Evolutionary conservation across 2,329 filamentous ascomycete genomes (phyloP).

Genomic region (Dactylellina sp.): DNA sequence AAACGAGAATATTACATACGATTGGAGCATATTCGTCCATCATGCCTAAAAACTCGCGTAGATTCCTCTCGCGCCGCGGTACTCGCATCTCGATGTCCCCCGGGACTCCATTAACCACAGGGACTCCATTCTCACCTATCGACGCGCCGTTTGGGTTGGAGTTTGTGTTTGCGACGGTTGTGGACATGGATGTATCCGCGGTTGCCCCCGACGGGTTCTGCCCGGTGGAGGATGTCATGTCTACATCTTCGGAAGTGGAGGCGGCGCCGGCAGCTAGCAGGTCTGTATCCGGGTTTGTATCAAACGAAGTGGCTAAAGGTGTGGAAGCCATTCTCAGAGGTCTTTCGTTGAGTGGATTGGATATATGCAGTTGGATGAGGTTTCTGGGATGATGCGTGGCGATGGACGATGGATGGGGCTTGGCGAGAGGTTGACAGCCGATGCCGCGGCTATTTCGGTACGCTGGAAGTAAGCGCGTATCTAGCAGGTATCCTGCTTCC

Average conservation of each 20-base stretch:
- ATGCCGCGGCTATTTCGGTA: too few species aligned
- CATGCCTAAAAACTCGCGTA: constrained; percentile 92
- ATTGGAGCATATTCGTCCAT: constrained; percentile 99
- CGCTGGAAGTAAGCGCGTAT: too few species aligned
- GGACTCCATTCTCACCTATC: constrained; percentile 30
- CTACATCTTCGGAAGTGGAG: constrained; percentile 49
- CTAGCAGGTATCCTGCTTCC: too few species aligned
- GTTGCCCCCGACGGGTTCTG: constrained; percentile 9
- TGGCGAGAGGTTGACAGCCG: background rate
- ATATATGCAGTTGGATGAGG: constrained; percentile 1
- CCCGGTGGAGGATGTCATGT: constrained; percentile 47
- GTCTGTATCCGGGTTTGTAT: constrained; percentile 55
- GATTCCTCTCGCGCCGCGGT: constrained; percentile 85
- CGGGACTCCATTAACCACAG: constrained; percentile 12
- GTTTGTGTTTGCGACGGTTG: constrained; percentile 45
- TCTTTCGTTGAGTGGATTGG: background rate
- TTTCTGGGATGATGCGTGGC: constrained; percentile 12
- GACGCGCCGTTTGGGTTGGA: constrained; percentile 43
- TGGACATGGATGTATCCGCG: constrained; percentile 43
- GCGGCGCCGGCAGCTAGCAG: constrained; percentile 16
- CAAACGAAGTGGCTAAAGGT: constrained; percentile 52
- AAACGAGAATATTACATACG: constrained; percentile 69
- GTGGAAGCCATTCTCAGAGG: constrained; percentile 34
- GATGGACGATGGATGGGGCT: background rate
- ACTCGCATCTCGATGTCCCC: constrained; percentile 18